Evolutionary conservation across 129 eudicot species (phyloP), one percentile per base, ranked within the genome.

Genomic region (Arctium lappa): DNA sequence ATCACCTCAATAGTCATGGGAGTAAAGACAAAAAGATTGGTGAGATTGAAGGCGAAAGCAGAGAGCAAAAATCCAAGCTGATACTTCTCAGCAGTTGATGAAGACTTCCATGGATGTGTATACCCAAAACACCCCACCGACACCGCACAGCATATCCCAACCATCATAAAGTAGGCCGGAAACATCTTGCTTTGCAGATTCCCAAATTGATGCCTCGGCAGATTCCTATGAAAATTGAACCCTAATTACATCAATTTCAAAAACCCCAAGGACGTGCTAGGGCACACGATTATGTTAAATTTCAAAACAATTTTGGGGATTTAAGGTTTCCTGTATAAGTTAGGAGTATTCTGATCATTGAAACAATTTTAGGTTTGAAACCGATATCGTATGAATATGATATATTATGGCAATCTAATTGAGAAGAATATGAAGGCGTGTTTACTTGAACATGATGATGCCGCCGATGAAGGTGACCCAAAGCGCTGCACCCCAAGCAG

Each of bases 381-480:
- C 37, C 9, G 12, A 63, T 73, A 13, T 44, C 40, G 63, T 27
- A 13, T 56, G 11, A 15, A 1, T 12, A 13, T 15, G 18, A 12
- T 33, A 53, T 53, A 50, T 50, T 50, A 10, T 2, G 22, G 0
- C 18, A 56, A 30, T 66, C 9, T 29, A 53, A 73, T 18, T 5
- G 39, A 22, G 30, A 72, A 76, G 50, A 46, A 3, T 16, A 42
- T 13, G 39, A 18, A 27, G 63, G 13, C 0, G 34, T 79, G 0
- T n/a, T 66, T 87, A 95, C 98, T 93, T 95, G 92, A 95, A 95
- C 99, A 95, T 91, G 90, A 95, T 91, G 91, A 95, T 95, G 73
- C 99, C 99, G 78, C 99, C 97, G 86, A 95, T 93, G 92, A 95
- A 95, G 78, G 99, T 95, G 86, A 93, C 99, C 99, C 99, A 95